These are phyloP conservation scores for Suillus alpinus DNA, from an alignment of 768 basidiomycete species.

Conservation along the genomic window DNA sequence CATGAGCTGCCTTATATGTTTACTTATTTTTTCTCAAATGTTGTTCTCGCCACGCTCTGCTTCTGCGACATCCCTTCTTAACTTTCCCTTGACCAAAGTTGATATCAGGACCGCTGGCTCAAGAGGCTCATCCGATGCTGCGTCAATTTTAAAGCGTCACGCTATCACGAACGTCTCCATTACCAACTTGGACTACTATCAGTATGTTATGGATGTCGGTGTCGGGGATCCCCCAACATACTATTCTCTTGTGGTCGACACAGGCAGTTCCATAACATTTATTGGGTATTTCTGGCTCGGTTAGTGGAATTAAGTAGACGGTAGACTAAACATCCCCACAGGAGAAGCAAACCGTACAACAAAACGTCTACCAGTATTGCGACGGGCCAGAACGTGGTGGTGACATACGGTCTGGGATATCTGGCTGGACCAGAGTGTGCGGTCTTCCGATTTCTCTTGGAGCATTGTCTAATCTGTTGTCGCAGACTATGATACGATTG, in stretches of 20 bases:
- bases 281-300: constrained; percentile 5
- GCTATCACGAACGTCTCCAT: neutral
- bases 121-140: neutral
- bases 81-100: neutral
- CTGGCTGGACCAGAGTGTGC: constrained; percentile 33
- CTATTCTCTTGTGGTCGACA: constrained; percentile 21
- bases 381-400: constrained; percentile 8
- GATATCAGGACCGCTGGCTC: neutral
- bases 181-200: neutral
- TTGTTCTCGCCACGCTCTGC: neutral
- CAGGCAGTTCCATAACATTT: constrained; percentile 24
- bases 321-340: neutral
- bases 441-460: neutral
- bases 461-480: neutral
- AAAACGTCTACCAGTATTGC: constrained; percentile 10
- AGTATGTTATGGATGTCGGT: constrained; percentile 14
- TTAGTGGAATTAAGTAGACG: neutral
- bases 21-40: neutral
- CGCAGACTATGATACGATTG: neutral
- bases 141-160: neutral
- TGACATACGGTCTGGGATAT: neutral
- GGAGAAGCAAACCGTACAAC: constrained; percentile 10
- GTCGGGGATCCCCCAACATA: constrained; percentile 15
- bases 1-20: neutral
- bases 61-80: neutral